Percentiles rank a stretch among this genome's conserved stretches.
phyloP scores from a whole-genome alignment of 2,329 filamentous ascomycete species.

The Mycosphaerelloides madeirae region DNA sequence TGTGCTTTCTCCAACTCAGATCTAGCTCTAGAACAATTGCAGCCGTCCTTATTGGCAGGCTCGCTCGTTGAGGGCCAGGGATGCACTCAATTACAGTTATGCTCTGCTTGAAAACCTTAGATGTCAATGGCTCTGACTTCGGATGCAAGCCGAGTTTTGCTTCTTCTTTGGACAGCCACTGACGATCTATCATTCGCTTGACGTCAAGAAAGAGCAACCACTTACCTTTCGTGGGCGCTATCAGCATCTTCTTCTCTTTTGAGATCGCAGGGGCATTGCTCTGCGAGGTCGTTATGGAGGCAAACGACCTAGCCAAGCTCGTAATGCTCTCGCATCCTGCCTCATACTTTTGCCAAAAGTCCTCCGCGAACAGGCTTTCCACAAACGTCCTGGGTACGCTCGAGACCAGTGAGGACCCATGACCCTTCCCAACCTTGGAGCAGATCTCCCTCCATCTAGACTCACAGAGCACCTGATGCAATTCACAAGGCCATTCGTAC shows the following conservation, averaged over 20 bases:
- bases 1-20: no score
- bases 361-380: slow-evolving; percentile 1
- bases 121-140: no score
- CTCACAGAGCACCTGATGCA: slow-evolving; percentile 1
- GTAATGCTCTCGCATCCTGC: neutral
- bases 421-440: neutral
- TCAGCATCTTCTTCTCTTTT: neutral
- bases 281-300: neutral
- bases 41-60: no score
- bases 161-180: no score
- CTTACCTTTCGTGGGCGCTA: neutral
- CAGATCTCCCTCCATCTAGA: neutral
- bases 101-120: no score
- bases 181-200: neutral
- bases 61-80: no score
- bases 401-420: neutral
- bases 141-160: no score
- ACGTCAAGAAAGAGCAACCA: neutral
- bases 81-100: no score
- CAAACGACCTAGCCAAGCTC: neutral
- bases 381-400: neutral
- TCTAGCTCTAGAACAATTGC: no score
- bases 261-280: neutral
- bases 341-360: neutral
- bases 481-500: neutral